Conservation (phyloP, 2,329 filamentous ascomycete species). For the Paradendryphiella salina region DNA sequence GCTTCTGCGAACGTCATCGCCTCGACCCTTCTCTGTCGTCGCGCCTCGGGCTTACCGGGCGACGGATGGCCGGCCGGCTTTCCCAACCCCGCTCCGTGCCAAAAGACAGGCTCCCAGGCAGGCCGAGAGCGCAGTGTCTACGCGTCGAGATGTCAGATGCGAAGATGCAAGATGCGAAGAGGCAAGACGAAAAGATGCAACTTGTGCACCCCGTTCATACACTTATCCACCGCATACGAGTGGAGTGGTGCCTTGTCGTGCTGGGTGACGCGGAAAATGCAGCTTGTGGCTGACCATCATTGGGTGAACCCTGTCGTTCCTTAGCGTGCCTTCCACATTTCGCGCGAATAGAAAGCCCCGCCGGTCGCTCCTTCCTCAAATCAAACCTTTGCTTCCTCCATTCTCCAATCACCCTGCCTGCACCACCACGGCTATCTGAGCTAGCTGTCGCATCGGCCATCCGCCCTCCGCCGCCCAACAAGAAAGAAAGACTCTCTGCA, state of each 20-base stretch:
- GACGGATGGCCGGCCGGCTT: too few relatives aligned
- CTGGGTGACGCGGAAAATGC: slow-evolving; percentile 9
- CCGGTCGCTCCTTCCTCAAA: slow-evolving; percentile 25
- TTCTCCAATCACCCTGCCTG: slow-evolving; percentile 34
- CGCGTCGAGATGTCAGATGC: too few relatives aligned
- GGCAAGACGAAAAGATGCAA: too few relatives aligned
- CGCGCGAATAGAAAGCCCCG: slow-evolving; percentile 17
- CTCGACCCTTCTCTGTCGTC: not conserved
- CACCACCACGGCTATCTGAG: slow-evolving; percentile 22
- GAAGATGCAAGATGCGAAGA: too few relatives aligned
- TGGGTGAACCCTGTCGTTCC: slow-evolving; percentile 24
- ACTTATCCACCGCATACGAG: not conserved
- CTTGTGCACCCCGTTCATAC: not conserved
- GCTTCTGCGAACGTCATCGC: slow-evolving; percentile 16
- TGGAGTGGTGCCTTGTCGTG: not conserved
- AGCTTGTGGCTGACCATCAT: slow-evolving; percentile 19
- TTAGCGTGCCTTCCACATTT: slow-evolving; percentile 19
- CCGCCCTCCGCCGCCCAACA: not conserved
- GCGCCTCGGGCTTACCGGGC: not conserved
- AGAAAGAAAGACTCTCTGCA: slow-evolving; percentile 32
- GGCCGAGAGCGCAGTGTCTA: too few relatives aligned
- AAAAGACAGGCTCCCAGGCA: too few relatives aligned
- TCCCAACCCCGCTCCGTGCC: too few relatives aligned
- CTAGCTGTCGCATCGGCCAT: slow-evolving; percentile 18
- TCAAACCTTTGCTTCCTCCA: slow-evolving; percentile 14